Conservation (phyloP, 768 basidiomycete genomes). For the Rhodotorula graminis region DNA sequence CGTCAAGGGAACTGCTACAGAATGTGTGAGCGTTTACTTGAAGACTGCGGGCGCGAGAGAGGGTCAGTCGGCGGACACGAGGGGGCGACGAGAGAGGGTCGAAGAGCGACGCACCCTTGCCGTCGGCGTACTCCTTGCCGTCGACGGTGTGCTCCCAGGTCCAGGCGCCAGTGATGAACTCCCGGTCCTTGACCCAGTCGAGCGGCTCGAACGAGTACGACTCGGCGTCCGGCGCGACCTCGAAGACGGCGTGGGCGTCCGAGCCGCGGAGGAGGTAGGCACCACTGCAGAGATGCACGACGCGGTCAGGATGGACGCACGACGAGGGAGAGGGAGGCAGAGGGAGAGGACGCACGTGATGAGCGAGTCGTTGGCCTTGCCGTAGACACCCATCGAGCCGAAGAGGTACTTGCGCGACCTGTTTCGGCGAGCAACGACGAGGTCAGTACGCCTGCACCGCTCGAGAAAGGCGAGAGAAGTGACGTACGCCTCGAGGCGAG, state of each 20-base stretch:
- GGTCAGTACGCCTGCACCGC: not conserved
- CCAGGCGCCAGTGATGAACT: slow-evolving; percentile 84
- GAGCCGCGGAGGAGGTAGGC: slow-evolving; percentile 72
- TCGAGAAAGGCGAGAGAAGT: not conserved
- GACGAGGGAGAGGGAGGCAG: no score
- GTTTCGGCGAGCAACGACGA: no score
- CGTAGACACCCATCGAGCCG: slow-evolving; percentile 55
- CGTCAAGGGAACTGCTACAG: no score
- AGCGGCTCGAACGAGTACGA: slow-evolving; percentile 67
- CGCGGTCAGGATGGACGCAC: no score
- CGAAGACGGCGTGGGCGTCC: slow-evolving; percentile 27
- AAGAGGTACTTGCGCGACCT: slow-evolving; percentile 70
- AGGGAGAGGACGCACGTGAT: no score
- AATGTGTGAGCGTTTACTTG: not conserved
- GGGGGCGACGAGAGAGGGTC: not conserved
- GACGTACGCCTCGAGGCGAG: slow-evolving; percentile 79
- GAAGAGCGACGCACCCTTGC: slow-evolving; percentile 40
- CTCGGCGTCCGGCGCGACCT: slow-evolving; percentile 63
- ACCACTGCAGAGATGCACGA: slow-evolving; percentile 54
- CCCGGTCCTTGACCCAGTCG: slow-evolving; percentile 67
- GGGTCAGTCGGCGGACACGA: not conserved
- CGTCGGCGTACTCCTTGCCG: slow-evolving; percentile 31
- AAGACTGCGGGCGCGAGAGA: not conserved
- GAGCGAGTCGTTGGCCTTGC: no score
- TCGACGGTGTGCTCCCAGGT: slow-evolving; percentile 89